Evolutionary conservation across 2,329 filamentous ascomycete species (phyloP), one percentile per base, ranked within the genome.

Genomic region (Aureobasidium sp.): DNA sequence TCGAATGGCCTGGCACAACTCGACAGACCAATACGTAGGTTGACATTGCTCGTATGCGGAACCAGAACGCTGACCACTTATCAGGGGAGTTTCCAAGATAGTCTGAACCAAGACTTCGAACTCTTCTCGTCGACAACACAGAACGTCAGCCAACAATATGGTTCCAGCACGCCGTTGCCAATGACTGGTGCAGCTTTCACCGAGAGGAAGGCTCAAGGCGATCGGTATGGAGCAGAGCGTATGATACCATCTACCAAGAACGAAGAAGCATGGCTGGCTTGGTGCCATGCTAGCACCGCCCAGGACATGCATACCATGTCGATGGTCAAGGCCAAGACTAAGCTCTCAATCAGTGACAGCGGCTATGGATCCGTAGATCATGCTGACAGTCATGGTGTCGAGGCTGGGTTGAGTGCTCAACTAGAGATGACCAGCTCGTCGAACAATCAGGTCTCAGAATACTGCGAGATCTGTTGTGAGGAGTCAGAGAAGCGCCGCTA

Each of bases 1-100:
- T 59, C 55, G 55, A 41, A 59, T 59, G 55, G 55, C 55, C 55
- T 59, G 55, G 55, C 55, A 39, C 21, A 49, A 21, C 9, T 32
- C 44, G 6, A 25, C 5, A 41, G 8, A 5, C 10, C 25, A 13
- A 41, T 32, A 59, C 44, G 42, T 58, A 3, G 6, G 54, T 48
- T 9, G 6, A 7, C 11, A 16, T 57, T 36, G 15, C 39, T 44
- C 15, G 13, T 13, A 3, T n/a, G 4, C 7, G 9, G 2, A 29
- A 16, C 5, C 39, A 30, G 1, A 34, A 37, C 25, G 15, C 55
- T 59, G 32, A 59, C 44, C 29, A 9, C 30, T 7, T 9, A 39
- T 32, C 34, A 49, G 55, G 44, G 39, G 30, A 32, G 32, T 27
- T 9, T 6, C 8, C 5, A 32, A 25, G 44, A 32, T 11, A 25